phyloP scores from a whole-genome alignment of 2,329 filamentous ascomycete species.

The Graphilbum ipis-grandicollis region DNA sequence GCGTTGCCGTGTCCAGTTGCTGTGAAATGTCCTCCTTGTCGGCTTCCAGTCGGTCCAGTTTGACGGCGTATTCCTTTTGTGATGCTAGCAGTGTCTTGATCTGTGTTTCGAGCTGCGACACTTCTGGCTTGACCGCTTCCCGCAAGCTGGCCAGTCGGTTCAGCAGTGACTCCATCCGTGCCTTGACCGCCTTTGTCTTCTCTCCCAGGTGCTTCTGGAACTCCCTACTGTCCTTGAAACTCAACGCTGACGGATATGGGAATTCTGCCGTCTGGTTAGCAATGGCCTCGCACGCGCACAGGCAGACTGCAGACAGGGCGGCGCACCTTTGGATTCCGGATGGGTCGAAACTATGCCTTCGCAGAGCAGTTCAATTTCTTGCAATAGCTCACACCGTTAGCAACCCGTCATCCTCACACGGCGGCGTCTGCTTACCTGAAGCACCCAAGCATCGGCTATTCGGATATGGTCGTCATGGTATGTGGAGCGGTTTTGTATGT shows the following conservation, averaged over 20 bases:
- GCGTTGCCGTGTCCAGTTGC: slow-evolving; percentile 71
- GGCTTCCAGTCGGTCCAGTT: slow-evolving; percentile 54
- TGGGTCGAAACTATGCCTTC: slow-evolving; percentile 28
- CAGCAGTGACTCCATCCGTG: slow-evolving; percentile 55
- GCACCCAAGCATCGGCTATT: slow-evolving; percentile 83
- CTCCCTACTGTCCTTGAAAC: slow-evolving; percentile 46
- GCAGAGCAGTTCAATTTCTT: slow-evolving; percentile 45
- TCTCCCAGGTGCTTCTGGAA: slow-evolving; percentile 70
- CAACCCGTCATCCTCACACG: too few relatives aligned
- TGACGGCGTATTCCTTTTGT: slow-evolving; percentile 66
- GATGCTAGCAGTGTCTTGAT: slow-evolving; percentile 58
- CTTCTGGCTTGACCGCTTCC: slow-evolving; percentile 45
- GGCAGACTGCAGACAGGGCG: neutral
- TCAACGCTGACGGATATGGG: slow-evolving; percentile 38
- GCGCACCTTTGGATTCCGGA: slow-evolving; percentile 24
- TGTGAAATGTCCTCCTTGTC: slow-evolving; percentile 79
- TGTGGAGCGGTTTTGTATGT: slow-evolving; percentile 58
- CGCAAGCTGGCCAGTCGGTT: slow-evolving; percentile 31
- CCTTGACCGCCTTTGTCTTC: slow-evolving; percentile 60
- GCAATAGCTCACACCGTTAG: slow-evolving; percentile 29
- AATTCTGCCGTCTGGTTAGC: slow-evolving; percentile 20
- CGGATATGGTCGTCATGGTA: slow-evolving; percentile 89
- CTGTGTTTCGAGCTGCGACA: slow-evolving; percentile 55
- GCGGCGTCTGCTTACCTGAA: slow-evolving; percentile 44
- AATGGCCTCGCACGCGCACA: neutral